phyloP scores from a whole-genome alignment of 495 filamentous ascomycete genomes.

The Cercophora scortea region DNA sequence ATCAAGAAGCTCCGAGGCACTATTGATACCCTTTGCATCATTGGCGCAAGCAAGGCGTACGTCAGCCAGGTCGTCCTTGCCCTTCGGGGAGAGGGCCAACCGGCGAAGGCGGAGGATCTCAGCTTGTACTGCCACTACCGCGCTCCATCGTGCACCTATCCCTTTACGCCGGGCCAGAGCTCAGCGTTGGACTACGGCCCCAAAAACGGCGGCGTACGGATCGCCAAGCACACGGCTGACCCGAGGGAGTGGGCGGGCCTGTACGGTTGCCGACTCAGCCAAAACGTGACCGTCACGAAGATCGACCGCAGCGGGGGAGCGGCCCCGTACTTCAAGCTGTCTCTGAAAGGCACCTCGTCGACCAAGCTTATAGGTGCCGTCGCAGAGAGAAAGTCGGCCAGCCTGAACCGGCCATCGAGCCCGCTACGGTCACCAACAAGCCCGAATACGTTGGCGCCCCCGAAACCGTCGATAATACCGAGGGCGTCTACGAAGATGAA shows the following conservation, averaged over 20 bases:
- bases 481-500: too few species aligned
- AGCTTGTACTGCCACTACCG: slow-evolving; percentile 8
- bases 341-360: not conserved
- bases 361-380: too few species aligned
- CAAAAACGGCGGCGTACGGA: not conserved
- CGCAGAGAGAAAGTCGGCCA: too few species aligned
- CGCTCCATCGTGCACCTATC: slow-evolving; percentile 7
- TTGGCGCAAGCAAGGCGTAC: slow-evolving; percentile 14
- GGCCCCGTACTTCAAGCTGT: not conserved
- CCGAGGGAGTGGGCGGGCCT: slow-evolving; percentile 8
- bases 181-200: slow-evolving; percentile 8
- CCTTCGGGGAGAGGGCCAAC: slow-evolving; percentile 10
- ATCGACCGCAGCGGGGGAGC: not conserved
- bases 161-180: slow-evolving; percentile 14
- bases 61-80: slow-evolving; percentile 8
- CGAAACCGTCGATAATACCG: too few species aligned
- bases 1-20: slow-evolving; percentile 12
- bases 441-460: too few species aligned
- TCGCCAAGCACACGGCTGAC: slow-evolving; percentile 7
- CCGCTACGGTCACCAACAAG: too few species aligned
- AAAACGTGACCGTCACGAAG: slow-evolving; percentile 2
- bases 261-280: slow-evolving; percentile 6
- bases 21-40: slow-evolving; percentile 14
- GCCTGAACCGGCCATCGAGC: too few species aligned
- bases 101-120: not conserved